These are phyloP conservation scores for Arctium minus DNA, from an alignment of 129 eudicot genomes.

Conservation along the genomic window DNA sequence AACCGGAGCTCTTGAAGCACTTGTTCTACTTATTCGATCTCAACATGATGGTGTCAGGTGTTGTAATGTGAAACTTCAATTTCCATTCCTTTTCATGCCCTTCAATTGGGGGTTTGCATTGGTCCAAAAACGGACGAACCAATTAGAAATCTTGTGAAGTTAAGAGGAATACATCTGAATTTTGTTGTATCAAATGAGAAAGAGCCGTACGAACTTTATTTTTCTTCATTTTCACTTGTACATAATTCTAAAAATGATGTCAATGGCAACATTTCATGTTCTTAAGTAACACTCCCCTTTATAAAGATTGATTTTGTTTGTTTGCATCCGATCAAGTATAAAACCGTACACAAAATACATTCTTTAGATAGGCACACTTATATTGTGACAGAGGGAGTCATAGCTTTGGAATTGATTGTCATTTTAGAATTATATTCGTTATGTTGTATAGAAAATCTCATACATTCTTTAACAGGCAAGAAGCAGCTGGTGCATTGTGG, in stretches of 20 bases:
- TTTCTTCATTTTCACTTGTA: not conserved
- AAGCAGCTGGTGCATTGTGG: conserved; percentile 99
- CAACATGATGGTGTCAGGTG: conserved; percentile 96
- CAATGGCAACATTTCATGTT: not conserved
- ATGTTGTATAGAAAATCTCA: not conserved
- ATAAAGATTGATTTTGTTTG: not conserved
- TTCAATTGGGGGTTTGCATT: not conserved
- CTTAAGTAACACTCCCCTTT: not conserved
- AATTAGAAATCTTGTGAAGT: not conserved
- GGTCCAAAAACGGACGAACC: not conserved
- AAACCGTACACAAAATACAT: not conserved
- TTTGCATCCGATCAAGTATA: not conserved
- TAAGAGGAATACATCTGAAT: not conserved
- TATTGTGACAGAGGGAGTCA: not conserved
- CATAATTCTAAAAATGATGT: too few species aligned
- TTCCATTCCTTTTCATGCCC: not conserved
- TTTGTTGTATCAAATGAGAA: not conserved
- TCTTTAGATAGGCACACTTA: not conserved
- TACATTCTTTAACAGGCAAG: conserved; percentile 57
- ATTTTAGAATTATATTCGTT: not conserved
- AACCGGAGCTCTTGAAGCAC: conserved; percentile 94
- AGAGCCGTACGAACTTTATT: not conserved
- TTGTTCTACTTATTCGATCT: conserved; percentile 83
- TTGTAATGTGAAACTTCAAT: not conserved
- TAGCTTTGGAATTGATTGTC: not conserved